phyloP scores from a whole-genome alignment of 768 basidiomycete genomes.

The Cystobasidium onofrii region DNA sequence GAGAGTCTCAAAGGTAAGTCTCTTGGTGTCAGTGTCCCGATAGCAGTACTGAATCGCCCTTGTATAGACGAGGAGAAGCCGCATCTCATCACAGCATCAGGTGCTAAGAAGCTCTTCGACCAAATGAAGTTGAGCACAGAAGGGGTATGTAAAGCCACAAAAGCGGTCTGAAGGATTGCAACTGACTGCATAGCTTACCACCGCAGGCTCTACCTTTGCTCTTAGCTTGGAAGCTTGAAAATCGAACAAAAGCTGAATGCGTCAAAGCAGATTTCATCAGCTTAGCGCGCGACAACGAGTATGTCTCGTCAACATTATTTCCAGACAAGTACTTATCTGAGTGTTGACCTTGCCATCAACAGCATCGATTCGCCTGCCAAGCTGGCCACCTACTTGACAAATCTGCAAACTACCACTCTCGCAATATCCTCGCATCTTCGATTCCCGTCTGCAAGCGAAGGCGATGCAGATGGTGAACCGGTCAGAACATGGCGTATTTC shows the following conservation, averaged over 20 bases:
- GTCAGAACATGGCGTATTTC: not conserved
- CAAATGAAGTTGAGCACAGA: slow-evolving; percentile 4
- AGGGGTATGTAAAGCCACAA: not conserved
- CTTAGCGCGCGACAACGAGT: not conserved
- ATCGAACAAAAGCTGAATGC: not conserved
- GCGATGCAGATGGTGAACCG: not conserved
- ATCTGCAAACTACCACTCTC: not conserved
- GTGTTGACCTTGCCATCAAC: not conserved
- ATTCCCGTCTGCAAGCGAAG: not conserved
- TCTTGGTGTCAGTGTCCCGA: not conserved
- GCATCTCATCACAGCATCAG: not conserved
- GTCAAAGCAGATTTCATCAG: not conserved
- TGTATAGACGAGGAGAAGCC: not conserved
- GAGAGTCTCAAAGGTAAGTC: slow-evolving; percentile 6
- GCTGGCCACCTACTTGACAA: not conserved
- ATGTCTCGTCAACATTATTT: no score
- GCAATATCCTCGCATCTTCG: slow-evolving; percentile 2
- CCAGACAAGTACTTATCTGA: not conserved
- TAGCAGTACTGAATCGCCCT: not conserved
- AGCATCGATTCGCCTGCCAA: slow-evolving; percentile 14
- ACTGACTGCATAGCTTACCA: not conserved
- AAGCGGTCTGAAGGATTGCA: not conserved
- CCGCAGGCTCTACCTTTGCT: slow-evolving; percentile 6
- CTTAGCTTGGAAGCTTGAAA: slow-evolving; percentile 10
- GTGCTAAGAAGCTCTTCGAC: not conserved